Conservation (phyloP, 2,329 filamentous ascomycete genomes). For the Calonectria pseudoturangicola region DNA sequence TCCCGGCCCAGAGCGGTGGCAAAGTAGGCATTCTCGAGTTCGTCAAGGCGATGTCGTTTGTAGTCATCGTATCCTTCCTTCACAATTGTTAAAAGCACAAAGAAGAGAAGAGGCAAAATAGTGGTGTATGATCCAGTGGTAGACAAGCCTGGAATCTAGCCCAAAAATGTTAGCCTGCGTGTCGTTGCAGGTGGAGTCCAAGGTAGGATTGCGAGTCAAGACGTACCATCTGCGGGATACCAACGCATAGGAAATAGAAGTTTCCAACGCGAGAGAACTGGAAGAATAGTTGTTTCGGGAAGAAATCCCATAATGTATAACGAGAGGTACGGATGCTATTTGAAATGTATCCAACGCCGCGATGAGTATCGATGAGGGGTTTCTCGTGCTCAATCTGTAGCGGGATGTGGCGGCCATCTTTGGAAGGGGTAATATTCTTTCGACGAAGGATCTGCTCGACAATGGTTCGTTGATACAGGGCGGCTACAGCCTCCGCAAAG, state of each 20-base stretch:
- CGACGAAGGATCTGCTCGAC: constrained; percentile 75
- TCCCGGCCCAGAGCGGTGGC: constrained; percentile 67
- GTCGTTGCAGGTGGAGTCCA: constrained; percentile 3
- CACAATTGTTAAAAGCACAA: constrained; percentile 85
- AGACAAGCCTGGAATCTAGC: constrained; percentile 79
- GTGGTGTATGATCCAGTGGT: constrained; percentile 86
- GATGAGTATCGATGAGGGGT: constrained; percentile 69
- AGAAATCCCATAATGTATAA: constrained; percentile 89
- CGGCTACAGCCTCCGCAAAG: constrained; percentile 46
- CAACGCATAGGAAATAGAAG: constrained; percentile 90
- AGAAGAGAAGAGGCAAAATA: constrained; percentile 83
- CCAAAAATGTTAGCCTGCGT: constrained; percentile 34
- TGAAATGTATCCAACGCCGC: constrained; percentile 69
- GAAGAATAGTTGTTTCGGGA: constrained; percentile 89
- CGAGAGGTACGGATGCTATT: constrained; percentile 87
- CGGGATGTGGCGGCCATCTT: constrained; percentile 77
- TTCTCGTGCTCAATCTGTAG: constrained; percentile 62
- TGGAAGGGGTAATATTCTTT: constrained; percentile 81
- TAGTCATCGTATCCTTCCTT: constrained; percentile 94
- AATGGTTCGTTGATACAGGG: constrained; percentile 62
- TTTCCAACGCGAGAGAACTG: constrained; percentile 92
- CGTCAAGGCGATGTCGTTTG: constrained; percentile 86
- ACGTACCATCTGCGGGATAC: constrained; percentile 82
- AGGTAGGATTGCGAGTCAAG: neutral
- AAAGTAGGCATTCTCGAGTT: constrained; percentile 81